phyloP scores from a whole-genome alignment of 78 protist species.

The Carpediemonas membranifera region DNA sequence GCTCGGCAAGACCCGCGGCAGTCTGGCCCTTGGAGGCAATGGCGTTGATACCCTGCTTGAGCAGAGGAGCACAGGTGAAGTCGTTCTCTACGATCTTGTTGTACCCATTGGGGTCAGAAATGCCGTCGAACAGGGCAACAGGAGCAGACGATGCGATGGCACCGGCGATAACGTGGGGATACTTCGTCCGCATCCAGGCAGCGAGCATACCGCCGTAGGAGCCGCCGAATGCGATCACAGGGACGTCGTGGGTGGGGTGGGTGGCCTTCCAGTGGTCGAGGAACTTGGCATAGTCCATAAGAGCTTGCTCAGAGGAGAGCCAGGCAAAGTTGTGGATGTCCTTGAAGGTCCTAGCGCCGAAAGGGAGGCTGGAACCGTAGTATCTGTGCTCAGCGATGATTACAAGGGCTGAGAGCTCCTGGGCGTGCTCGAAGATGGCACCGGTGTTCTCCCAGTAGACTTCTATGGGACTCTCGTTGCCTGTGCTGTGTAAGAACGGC shows the following conservation, averaged over 20 bases:
- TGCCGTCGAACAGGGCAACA: no score
- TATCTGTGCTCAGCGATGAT: constrained; percentile 29
- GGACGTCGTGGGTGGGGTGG: background rate
- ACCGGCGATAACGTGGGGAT: constrained; percentile 38
- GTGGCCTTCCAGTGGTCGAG: background rate
- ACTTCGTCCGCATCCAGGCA: constrained; percentile 36
- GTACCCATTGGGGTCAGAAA: no score
- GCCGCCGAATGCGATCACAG: constrained; percentile 41
- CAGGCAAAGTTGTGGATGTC: no score
- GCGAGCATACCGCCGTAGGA: constrained; percentile 52
- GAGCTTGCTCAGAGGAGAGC: background rate
- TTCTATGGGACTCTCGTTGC: constrained; percentile 69
- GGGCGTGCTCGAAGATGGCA: constrained; percentile 33
- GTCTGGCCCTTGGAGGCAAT: background rate
- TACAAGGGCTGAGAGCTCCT: background rate
- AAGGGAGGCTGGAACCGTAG: constrained; percentile 8
- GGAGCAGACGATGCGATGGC: constrained; percentile 49
- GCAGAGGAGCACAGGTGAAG: no score
- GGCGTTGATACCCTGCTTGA: background rate
- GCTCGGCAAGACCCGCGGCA: background rate
- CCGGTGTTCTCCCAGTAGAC: constrained; percentile 59
- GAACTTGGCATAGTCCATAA: constrained; percentile 11
- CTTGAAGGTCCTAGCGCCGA: background rate
- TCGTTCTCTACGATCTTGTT: no score
- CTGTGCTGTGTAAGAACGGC: no score